Evolutionary conservation across 441 rosid genomes (phyloP), one percentile per base, ranked within the genome.

Genomic region (Populus tomentosa): DNA sequence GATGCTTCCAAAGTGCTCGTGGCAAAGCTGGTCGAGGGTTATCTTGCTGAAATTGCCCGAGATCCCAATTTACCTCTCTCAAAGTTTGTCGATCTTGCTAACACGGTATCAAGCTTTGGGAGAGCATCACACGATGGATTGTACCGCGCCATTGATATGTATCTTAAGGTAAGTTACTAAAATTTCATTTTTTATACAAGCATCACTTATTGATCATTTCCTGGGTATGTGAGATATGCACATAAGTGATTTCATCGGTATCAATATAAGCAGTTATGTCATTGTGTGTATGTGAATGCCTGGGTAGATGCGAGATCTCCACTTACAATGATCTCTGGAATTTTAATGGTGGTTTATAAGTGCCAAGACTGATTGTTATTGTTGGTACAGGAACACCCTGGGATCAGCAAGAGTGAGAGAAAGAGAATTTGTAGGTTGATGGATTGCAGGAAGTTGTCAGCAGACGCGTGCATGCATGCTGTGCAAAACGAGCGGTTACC

Each of bases 401-500:
- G 84, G 64, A 82, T 95, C 76, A 86, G 90, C 11, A 95, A 95
- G 82, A 75, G 94, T 0, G 97, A 95, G 74, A 91, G 85, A 80
- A 95, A 95, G 89, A 89, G 88, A 70, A 77, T 95, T 18, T 91
- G 99, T 63, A 86, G 85, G 74, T 77, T 95, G 86, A 89, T 95
- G 97, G 92, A 92, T 74, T 94, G 93, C 63, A 86, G 88, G 88
- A 95, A 90, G 82, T 87, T 95, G 50, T 88, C 99, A 1, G 83
- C 67, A 10, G 96, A 90, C 24, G 95, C 97, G 7, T 87, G 95
- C 0, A 82, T 85, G 85, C 97, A 92, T 69, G 98, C 96, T 0
- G 97, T 94, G 2, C 99, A 93, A 83, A 95, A 93, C 10, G 98
- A 93, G 70, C 82, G 90, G 23, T 90, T 95, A 10, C 99, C 99